Evolutionary conservation across 306 rosid species (phyloP), one percentile per base, ranked within the genome.

Genomic region (Sphenostylis stenocarpa): DNA sequence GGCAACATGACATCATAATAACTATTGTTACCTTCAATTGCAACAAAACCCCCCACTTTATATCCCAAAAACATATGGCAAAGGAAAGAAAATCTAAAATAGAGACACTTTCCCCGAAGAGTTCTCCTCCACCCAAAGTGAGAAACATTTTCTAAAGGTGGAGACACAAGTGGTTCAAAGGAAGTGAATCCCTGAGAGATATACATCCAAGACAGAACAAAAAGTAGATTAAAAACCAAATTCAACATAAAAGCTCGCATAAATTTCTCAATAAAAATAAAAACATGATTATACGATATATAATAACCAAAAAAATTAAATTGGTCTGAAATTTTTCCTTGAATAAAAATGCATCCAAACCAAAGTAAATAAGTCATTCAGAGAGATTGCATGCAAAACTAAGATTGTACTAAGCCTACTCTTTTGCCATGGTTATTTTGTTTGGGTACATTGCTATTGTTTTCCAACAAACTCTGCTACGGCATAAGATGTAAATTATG

Each of bases 111-210:
- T n/a, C 63, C 39, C 39, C 33, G 23, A 44, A 68, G 16, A 9
- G 4, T 55, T 70, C 52, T 60, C 31, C 34, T 44, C 52, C 48
- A 36, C 71, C 64, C 61, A 56, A 44, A 56, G 39, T 4, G 21
- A 43, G 44, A 58, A 78, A 45, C 72, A n/a, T 58, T 53, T 13
- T 58, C 26, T 29, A 58, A 5, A 55, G 33, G 13, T 28, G 67
- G 58, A 77, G 61, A 68, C 69, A 31, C 6, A 38, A 5, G 39
- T 43, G 76, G 64, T 68, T 49, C 10, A 77, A 67, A 43, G 61
- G 48, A 57, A 43, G 75, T 56, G 70, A 43, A 23, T 56, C 75
- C 81, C 57, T 17, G 24, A 77, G 48, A 66, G 20, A 65, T 43
- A 67, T 39, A 67, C 39, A 67, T 67, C 51, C 28, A 43, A 55